Evolutionary conservation across 2,329 filamentous ascomycete species (phyloP).

Genomic region (Nigrograna mackinnonii): DNA sequence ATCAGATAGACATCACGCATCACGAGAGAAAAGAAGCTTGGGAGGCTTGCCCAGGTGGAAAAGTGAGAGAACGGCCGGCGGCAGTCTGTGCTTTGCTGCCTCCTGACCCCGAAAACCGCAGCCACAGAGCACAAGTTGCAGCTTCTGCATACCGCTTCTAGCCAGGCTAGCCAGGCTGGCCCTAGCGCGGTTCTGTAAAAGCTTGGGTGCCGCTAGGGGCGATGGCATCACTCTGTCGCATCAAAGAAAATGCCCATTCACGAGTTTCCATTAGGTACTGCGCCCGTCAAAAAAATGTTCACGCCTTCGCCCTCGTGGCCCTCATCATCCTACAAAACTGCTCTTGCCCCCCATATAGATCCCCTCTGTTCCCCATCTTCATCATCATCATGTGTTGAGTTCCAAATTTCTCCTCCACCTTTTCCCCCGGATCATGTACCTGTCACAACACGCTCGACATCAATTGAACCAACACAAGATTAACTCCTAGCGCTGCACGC

Average conservation of each 20-base stretch:
- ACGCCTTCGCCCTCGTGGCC: background rate
- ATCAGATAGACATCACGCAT: constrained; percentile 29
- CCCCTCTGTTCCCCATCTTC: background rate
- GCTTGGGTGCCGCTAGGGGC: constrained; percentile 18
- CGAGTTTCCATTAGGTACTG: constrained; percentile 13
- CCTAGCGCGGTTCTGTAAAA: constrained; percentile 25
- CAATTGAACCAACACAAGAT: constrained; percentile 39
- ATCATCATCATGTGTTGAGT: too few species aligned
- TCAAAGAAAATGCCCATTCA: constrained; percentile 6
- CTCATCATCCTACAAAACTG: background rate
- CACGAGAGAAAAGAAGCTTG: too few species aligned
- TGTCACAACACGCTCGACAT: constrained; percentile 30
- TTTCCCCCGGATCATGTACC: constrained; percentile 31
- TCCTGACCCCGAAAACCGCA: constrained; percentile 38
- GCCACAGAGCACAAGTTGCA: constrained; percentile 22
- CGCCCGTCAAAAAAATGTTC: too few species aligned
- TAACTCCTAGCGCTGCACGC: constrained; percentile 25
- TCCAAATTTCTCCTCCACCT: too few species aligned
- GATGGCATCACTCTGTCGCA: constrained; percentile 27
- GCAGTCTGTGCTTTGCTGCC: too few species aligned
- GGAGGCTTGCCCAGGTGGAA: too few species aligned
- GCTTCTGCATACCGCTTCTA: too few species aligned
- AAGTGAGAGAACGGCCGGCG: too few species aligned
- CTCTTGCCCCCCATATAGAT: background rate
- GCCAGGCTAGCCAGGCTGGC: too few species aligned